Conservation (phyloP, 1,284 basidiomycete genomes). For the Takashimella tepidaria region DNA sequence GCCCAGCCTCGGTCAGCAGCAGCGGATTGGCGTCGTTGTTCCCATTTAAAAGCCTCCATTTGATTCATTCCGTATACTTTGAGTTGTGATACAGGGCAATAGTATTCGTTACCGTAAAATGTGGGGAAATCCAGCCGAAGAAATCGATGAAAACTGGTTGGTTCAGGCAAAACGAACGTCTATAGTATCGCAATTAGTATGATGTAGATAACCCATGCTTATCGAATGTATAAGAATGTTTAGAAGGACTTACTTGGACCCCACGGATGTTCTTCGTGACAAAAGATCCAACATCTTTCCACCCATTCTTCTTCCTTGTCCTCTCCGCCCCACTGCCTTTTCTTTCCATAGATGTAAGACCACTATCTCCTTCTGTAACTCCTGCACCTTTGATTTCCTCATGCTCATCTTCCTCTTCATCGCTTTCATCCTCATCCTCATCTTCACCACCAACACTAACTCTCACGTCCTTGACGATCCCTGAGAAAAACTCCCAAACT, state of each 20-base stretch:
- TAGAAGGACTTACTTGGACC: conserved; percentile 64
- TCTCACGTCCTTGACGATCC: conserved; percentile 86
- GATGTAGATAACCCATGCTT: neutral
- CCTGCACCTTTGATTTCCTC: conserved; percentile 8
- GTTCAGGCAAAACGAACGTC: conserved; percentile 56
- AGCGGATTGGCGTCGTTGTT: conserved; percentile 49
- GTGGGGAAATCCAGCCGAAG: conserved; percentile 91
- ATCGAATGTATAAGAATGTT: conserved; percentile 5
- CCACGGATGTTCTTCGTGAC: conserved; percentile 83
- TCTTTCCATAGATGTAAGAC: conserved; percentile 27
- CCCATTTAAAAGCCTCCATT: conserved; percentile 92
- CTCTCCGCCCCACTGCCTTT: conserved; percentile 2
- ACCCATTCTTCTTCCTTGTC: conserved; percentile 26
- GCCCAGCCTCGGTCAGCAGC: conserved; percentile 22
- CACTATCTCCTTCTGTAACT: conserved; percentile 17
- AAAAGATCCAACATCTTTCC: conserved; percentile 61
- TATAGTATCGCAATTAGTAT: conserved; percentile 33
- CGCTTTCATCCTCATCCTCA: conserved; percentile 61
- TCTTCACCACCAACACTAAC: conserved; percentile 77
- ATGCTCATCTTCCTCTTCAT: conserved; percentile 8
- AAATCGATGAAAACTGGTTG: conserved; percentile 83
- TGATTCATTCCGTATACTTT: conserved; percentile 95
- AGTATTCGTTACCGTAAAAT: conserved; percentile 92
- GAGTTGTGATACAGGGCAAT: conserved; percentile 88
- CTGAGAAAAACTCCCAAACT: conserved; percentile 97